A percentile compares a stretch with the other conserved stretches of the same genome.
These are phyloP conservation scores for Oxyria digyna DNA, from an alignment of 148 eudicot genomes.

Conservation along the genomic window DNA sequence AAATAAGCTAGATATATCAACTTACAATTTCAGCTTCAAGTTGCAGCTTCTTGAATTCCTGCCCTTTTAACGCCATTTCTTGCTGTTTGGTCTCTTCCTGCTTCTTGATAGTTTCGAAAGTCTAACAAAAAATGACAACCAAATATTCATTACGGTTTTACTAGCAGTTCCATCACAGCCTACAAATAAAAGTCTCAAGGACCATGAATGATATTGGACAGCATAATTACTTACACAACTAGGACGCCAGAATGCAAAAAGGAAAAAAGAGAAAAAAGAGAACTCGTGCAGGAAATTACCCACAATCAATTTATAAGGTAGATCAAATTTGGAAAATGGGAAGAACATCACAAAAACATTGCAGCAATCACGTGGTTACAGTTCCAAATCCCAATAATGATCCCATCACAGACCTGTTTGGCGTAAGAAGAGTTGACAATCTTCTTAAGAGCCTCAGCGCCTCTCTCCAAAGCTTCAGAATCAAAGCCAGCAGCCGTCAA, in stretches of 20 bases:
- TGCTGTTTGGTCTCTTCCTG: slow-evolving; percentile 7
- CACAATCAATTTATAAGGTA: neutral
- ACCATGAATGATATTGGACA: neutral
- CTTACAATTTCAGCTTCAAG: slow-evolving; percentile 4
- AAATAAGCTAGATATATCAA: no score
- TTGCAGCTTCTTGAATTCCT: slow-evolving; percentile 4
- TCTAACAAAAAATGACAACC: neutral
- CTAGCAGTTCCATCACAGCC: neutral
- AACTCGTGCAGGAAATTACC: neutral
- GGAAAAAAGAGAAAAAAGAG: neutral
- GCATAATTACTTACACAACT: neutral
- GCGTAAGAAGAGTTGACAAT: slow-evolving; percentile 43
- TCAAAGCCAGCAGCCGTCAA: slow-evolving; percentile 80
- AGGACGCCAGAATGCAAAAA: neutral
- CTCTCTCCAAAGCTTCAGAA: slow-evolving; percentile 79
- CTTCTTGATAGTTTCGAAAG: neutral
- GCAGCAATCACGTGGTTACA: neutral
- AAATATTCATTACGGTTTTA: neutral
- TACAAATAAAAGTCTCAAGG: neutral
- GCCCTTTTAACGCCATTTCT: neutral
- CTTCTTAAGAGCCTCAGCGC: slow-evolving; percentile 39
- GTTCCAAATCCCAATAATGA: neutral
- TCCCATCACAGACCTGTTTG: slow-evolving; percentile 30
- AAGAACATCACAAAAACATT: neutral
- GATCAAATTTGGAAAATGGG: neutral